Evolutionary conservation across 2,329 filamentous ascomycete species (phyloP).

Genomic region (Raffaelea arxii): DNA sequence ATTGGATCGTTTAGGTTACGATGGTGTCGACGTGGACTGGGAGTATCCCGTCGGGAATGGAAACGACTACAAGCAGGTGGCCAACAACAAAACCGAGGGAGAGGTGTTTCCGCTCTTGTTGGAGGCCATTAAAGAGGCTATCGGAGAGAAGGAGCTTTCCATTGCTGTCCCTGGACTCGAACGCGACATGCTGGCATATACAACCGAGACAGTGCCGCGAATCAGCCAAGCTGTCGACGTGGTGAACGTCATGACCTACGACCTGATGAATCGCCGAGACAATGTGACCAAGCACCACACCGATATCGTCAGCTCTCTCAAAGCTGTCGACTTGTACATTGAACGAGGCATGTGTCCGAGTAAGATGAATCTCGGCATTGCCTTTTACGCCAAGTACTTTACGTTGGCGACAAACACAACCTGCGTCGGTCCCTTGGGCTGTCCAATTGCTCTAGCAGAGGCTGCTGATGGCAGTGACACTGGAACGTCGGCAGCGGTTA

Average conservation of each 20-base stretch:
- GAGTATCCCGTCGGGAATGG: constrained; percentile 54
- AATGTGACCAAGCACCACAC: constrained; percentile 54
- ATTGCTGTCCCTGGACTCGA: constrained; percentile 58
- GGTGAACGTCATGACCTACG: constrained; percentile 61
- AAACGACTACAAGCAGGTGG: constrained; percentile 55
- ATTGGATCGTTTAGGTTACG: constrained; percentile 44
- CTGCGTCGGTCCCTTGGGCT: constrained; percentile 36
- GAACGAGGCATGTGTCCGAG: constrained; percentile 37
- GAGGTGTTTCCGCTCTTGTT: constrained; percentile 54
- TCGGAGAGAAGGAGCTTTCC: constrained; percentile 54
- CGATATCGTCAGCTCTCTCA: constrained; percentile 44
- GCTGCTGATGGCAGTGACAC: constrained; percentile 35
- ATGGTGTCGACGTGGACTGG: constrained; percentile 31
- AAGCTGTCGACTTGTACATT: constrained; percentile 50
- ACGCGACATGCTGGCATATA: constrained; percentile 60
- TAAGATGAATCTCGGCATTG: constrained; percentile 54
- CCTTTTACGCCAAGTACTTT: constrained; percentile 61
- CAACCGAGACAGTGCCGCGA: constrained; percentile 41
- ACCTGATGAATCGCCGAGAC: constrained; percentile 61
- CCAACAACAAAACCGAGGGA: constrained; percentile 57
- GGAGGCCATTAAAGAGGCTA: constrained; percentile 42
- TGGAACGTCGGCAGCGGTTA: constrained; percentile 26
- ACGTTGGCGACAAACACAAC: constrained; percentile 34
- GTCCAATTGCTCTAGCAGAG: constrained; percentile 46
- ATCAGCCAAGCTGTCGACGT: constrained; percentile 54